A percentile compares a stretch with the other conserved stretches of the same genome.
Evolutionary conservation across 75 land plant genomes (phyloP).

Genomic region (Pinus albicaulis): DNA sequence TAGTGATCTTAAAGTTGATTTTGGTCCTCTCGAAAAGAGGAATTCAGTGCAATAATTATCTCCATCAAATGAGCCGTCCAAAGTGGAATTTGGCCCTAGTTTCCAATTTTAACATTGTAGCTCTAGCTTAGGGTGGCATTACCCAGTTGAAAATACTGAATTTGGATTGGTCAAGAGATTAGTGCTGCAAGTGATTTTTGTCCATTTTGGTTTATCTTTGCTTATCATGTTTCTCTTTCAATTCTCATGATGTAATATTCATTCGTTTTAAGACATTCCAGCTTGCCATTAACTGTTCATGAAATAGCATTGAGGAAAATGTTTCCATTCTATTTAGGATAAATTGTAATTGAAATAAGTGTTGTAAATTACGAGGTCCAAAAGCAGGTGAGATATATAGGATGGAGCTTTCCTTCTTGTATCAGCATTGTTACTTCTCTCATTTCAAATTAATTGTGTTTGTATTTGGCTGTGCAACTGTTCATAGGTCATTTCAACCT

Average conservation of each 20-base stretch:
- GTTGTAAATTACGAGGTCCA: too few relatives aligned
- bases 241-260: not conserved
- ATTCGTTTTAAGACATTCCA: not conserved
- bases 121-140: not conserved
- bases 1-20: too few relatives aligned
- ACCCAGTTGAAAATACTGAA: not conserved
- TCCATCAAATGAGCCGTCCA: too few relatives aligned
- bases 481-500: slow-evolving; percentile 61
- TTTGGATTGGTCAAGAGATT: not conserved
- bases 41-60: too few relatives aligned
- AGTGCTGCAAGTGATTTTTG: not conserved
- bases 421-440: not conserved
- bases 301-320: not conserved
- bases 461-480: not conserved
- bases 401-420: too few relatives aligned
- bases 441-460: not conserved
- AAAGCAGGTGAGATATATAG: too few relatives aligned
- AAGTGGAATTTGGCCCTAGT: too few relatives aligned
- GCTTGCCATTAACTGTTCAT: not conserved
- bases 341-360: not conserved
- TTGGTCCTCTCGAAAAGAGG: too few relatives aligned
- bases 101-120: not conserved
- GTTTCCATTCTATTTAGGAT: not conserved
- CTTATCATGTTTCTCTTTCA: not conserved
- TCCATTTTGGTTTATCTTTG: not conserved